Percentiles rank a stretch among this genome's conserved stretches.
These are phyloP conservation scores for Gastrolobium bilobum DNA, from an alignment of 306 rosid genomes.

Conservation along the genomic window DNA sequence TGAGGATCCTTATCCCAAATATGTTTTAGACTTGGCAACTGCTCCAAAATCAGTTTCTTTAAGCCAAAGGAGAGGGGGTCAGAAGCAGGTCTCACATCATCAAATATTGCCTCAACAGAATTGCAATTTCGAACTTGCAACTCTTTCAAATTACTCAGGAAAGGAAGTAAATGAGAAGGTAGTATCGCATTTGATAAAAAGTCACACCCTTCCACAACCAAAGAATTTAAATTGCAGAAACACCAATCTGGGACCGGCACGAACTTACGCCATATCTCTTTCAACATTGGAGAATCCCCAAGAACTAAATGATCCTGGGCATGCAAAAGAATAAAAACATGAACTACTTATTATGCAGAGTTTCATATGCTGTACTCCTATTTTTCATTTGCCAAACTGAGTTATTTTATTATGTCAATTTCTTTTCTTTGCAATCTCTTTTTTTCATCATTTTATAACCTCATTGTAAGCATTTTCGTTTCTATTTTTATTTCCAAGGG, in stretches of 20 bases:
- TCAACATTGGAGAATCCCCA: not conserved
- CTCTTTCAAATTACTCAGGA: not conserved
- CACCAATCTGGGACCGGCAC: not conserved
- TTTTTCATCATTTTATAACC: too few species aligned
- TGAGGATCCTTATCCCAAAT: constrained; percentile 17
- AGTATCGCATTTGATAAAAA: constrained; percentile 2
- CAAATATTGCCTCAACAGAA: constrained; percentile 21
- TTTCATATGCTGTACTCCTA: too few species aligned
- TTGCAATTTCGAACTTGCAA: not conserved
- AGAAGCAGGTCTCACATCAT: not conserved
- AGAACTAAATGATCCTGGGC: not conserved
- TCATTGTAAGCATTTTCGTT: too few species aligned
- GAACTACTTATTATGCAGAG: too few species aligned
- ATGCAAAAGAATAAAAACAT: not conserved
- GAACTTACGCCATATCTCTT: not conserved
- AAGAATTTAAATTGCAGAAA: not conserved
- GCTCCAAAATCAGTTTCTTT: not conserved
- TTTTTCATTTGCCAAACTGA: too few species aligned
- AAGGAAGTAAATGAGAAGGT: constrained; percentile 12
- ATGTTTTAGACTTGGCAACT: not conserved
- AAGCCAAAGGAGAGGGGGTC: too few species aligned
- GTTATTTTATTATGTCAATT: too few species aligned
- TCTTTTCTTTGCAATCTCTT: too few species aligned
- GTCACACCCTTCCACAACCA: not conserved
- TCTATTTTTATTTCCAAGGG: too few species aligned